phyloP scores from a whole-genome alignment of 1,284 basidiomycete species.

The Sporisorium graminicola region DNA sequence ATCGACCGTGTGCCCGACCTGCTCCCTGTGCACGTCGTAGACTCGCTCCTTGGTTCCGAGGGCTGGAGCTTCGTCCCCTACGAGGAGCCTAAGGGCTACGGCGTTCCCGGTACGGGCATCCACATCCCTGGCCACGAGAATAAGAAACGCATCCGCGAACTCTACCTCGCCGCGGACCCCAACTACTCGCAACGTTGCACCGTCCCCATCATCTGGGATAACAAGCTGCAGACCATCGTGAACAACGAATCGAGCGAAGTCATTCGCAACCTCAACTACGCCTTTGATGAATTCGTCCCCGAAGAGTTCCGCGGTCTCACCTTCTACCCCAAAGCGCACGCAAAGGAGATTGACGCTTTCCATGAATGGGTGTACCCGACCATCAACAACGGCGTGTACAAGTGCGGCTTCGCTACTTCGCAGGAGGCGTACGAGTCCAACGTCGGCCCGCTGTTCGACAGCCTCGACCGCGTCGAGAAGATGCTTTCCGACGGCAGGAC shows the following conservation, averaged over 20 bases:
- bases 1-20: slow-evolving; percentile 85
- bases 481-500: slow-evolving; percentile 80
- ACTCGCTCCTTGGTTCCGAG: slow-evolving; percentile 83
- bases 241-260: slow-evolving; percentile 77
- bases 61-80: slow-evolving; percentile 87
- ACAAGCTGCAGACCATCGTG: slow-evolving; percentile 87
- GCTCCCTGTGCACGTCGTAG: slow-evolving; percentile 74
- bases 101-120: slow-evolving; percentile 59
- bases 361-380: slow-evolving; percentile 81
- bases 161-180: slow-evolving; percentile 84
- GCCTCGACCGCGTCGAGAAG: slow-evolving; percentile 84
- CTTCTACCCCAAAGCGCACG: slow-evolving; percentile 78
- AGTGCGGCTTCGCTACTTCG: slow-evolving; percentile 85
- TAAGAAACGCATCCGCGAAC: slow-evolving; percentile 81
- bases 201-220: slow-evolving; percentile 92
- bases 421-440: slow-evolving; percentile 85
- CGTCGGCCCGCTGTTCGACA: slow-evolving; percentile 77
- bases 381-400: slow-evolving; percentile 78
- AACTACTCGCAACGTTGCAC: slow-evolving; percentile 67
- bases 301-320: slow-evolving; percentile 49
- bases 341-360: slow-evolving; percentile 84
- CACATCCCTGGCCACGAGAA: slow-evolving; percentile 64
- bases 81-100: slow-evolving; percentile 43
- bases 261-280: slow-evolving; percentile 86
- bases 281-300: slow-evolving; percentile 66